Evolutionary conservation across 1,284 basidiomycete species (phyloP), one percentile per base, ranked within the genome.

Genomic region (Porogramme epimiltina): DNA sequence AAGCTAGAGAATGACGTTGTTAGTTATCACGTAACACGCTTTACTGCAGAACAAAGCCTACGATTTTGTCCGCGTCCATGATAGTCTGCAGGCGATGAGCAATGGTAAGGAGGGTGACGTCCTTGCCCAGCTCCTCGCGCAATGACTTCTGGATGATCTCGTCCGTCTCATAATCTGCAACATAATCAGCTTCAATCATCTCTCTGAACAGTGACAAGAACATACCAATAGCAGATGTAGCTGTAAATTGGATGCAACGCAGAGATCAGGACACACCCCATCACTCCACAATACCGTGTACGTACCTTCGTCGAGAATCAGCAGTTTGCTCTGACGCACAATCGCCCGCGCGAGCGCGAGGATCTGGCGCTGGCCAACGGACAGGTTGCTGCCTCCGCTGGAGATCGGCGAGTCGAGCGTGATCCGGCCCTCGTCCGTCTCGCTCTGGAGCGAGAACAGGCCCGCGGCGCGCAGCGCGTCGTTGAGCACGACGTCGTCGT

Each of bases 1-100:
- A 57, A 72, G 64, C 70, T 72, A 44, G 3, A 15, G 15, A 11
- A 16, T 10, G n/a, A n/a, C 3, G 2, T 3, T 2, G 23, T 52
- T 6, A 47, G 23, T 38, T 16, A 20, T 3, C 19, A 15, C 10
- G 25, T 38, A 2, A 3, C 13, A 31, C 28, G 13, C 28, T 31
- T 13, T 8, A 31, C 28, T 8, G 8, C 28, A 6, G 13, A 11
- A 13, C 2, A 13, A 20, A 24, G 41, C 58, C 49, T 37, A 59
- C 58, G 19, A 59, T 59, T 36, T 59, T 59, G 42, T 59, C 58
- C 8, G 58, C 78, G 54, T 86, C 84, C 73, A 85, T 84, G 55
- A 87, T 82, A 2, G 84, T 87, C 59, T 85, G 84, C 20, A 87
- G 67, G 41, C 85, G 77, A 66, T 87, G 85, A 4, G 85, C 85